phyloP scores from a whole-genome alignment of 176 grass and related monocot species.

The Avena eriantha region DNA sequence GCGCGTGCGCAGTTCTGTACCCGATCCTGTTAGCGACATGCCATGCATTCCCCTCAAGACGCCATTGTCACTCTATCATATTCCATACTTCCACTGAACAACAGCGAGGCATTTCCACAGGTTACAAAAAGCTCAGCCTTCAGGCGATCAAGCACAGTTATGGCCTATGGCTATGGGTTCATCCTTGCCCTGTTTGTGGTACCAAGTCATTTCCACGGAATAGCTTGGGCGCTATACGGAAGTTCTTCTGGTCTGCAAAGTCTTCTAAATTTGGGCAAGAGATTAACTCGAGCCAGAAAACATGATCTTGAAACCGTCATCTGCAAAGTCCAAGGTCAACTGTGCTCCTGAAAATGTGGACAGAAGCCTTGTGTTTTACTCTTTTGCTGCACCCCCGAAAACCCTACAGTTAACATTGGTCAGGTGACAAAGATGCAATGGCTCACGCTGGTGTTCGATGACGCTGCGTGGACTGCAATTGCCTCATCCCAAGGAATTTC shows the following conservation, averaged over 20 bases:
- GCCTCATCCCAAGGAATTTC: constrained; percentile 6
- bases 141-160: background rate
- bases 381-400: constrained; percentile 20
- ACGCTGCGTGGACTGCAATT: background rate
- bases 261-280: background rate
- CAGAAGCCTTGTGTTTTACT: constrained; percentile 27
- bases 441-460: constrained; percentile 44
- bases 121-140: background rate
- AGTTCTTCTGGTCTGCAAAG: background rate
- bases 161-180: background rate
- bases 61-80: background rate
- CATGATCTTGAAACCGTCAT: background rate
- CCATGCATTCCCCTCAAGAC: background rate
- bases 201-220: background rate
- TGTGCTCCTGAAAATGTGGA: background rate
- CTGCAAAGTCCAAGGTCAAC: background rate
- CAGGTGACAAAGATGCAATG: background rate
- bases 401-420: constrained; percentile 9
- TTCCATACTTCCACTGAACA: background rate
- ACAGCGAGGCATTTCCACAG: background rate
- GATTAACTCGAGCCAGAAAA: background rate
- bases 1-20: no score
- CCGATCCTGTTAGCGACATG: background rate
- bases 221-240: background rate
- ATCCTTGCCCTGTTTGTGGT: background rate